Evolutionary conservation across 140 eudicot genomes (phyloP).

Genomic region (Flaveria floridana): DNA sequence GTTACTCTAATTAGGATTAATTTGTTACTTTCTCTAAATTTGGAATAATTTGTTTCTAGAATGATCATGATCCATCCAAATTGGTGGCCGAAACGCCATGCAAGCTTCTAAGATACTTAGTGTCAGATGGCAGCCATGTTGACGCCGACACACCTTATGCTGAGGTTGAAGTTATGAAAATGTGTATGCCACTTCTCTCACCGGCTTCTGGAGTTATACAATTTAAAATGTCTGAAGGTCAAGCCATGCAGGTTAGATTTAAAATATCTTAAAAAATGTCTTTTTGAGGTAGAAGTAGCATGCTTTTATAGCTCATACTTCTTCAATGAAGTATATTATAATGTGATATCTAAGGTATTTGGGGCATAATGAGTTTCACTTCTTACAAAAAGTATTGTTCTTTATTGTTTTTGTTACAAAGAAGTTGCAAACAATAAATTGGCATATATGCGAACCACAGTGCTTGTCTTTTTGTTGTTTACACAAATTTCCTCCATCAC

Average conservation of each 20-base stretch:
- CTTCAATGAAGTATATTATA: background rate
- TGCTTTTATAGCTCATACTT: background rate
- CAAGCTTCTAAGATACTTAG: conserved; percentile 83
- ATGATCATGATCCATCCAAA: conserved; percentile 97
- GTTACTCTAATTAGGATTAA: background rate
- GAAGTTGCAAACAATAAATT: background rate
- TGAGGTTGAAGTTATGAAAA: conserved; percentile 99
- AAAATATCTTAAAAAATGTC: background rate
- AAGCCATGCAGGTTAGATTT: conserved; percentile 91
- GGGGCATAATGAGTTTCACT: background rate
- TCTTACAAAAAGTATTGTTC: background rate
- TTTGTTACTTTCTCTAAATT: conserved; percentile 4
- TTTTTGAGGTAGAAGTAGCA: background rate
- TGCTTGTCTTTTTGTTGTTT: background rate
- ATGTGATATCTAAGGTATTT: background rate
- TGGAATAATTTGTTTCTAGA: conserved; percentile 42
- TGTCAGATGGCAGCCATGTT: conserved; percentile 77
- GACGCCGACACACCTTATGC: conserved; percentile 97
- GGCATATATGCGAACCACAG: background rate
- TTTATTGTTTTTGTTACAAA: background rate
- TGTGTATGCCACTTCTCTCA: conserved; percentile 99
- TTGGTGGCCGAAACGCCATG: conserved; percentile 95
- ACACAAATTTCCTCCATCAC: background rate
- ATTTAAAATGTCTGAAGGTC: conserved; percentile 91
- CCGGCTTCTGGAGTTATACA: conserved; percentile 91